Percentiles rank a stretch among this genome's conserved stretches.
Conservation (phyloP, 306 rosid species). For the Trifolium pratense region DNA sequence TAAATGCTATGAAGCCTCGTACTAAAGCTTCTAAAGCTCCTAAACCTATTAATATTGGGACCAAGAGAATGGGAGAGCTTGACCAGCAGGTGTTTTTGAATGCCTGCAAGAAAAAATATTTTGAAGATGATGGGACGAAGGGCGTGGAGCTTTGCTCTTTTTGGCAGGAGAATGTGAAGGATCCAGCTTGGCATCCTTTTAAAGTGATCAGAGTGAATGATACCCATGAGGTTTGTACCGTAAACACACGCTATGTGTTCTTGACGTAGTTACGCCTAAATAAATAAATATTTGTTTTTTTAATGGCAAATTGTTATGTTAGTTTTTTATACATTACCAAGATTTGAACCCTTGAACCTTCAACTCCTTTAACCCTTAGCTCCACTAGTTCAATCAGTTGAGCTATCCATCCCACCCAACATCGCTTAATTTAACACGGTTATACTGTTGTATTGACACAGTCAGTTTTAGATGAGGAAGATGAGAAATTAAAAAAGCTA, state of each 20-base stretch:
- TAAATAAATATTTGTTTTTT: slow-evolving; percentile 1
- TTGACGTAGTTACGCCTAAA: neutral
- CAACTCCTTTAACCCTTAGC: too few relatives aligned
- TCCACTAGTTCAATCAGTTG: too few relatives aligned
- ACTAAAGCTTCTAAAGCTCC: too few relatives aligned
- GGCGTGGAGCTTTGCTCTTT: slow-evolving; percentile 74
- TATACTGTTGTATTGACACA: slow-evolving; percentile 42
- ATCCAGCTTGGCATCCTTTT: slow-evolving; percentile 81
- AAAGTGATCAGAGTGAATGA: slow-evolving; percentile 54
- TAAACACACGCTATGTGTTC: slow-evolving; percentile 21
- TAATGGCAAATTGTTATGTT: too few relatives aligned
- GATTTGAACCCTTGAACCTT: too few relatives aligned
- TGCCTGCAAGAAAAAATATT: slow-evolving; percentile 63
- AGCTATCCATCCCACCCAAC: too few relatives aligned
- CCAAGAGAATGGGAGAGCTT: slow-evolving; percentile 93
- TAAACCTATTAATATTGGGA: slow-evolving; percentile 68
- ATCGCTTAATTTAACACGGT: slow-evolving; percentile 17
- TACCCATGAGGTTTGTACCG: slow-evolving; percentile 52
- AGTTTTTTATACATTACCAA: too few relatives aligned
- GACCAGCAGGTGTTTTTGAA: slow-evolving; percentile 69
- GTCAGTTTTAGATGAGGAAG: slow-evolving; percentile 66
- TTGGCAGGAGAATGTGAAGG: slow-evolving; percentile 86
- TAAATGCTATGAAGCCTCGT: slow-evolving; percentile 50
- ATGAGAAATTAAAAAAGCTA: slow-evolving; percentile 66
- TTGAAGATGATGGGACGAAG: slow-evolving; percentile 63